These are phyloP conservation scores for Ormosia semicastrata DNA, from an alignment of 306 rosid genomes.

Conservation along the genomic window DNA sequence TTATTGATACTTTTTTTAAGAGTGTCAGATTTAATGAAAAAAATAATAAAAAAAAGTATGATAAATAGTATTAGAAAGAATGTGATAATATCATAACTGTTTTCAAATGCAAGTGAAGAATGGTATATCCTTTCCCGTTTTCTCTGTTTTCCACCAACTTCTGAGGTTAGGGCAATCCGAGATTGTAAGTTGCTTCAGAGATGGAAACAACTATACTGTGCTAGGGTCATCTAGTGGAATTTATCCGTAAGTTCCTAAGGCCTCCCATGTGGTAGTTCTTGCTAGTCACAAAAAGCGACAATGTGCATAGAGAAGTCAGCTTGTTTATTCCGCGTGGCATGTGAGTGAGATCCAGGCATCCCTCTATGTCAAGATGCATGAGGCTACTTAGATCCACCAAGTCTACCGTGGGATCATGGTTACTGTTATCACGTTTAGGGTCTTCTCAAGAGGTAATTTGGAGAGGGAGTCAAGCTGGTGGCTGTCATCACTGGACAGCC, in stretches of 20 bases:
- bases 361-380: constrained; percentile 3
- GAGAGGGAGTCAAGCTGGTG: no score
- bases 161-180: background rate
- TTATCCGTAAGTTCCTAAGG: background rate
- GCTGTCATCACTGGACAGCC: no score
- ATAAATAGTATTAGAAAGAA: no score
- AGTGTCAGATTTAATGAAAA: no score
- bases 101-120: background rate
- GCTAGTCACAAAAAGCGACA: constrained; percentile 2
- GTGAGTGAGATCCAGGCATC: background rate
- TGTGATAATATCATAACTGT: no score
- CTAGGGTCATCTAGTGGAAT: no score
- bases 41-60: no score
- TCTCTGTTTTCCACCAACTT: constrained; percentile 16
- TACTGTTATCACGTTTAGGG: no score
- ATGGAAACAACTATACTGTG: constrained; percentile 10
- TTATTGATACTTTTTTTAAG: no score
- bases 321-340: background rate
- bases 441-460: no score
- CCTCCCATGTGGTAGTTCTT: no score
- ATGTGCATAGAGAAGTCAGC: background rate
- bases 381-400: background rate
- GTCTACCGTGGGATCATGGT: no score
- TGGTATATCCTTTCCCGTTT: fast-evolving
- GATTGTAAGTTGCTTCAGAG: constrained; percentile 7